These are phyloP conservation scores for Aspergillus wentii DNA, from an alignment of 495 filamentous ascomycete species.

Conservation along the genomic window DNA sequence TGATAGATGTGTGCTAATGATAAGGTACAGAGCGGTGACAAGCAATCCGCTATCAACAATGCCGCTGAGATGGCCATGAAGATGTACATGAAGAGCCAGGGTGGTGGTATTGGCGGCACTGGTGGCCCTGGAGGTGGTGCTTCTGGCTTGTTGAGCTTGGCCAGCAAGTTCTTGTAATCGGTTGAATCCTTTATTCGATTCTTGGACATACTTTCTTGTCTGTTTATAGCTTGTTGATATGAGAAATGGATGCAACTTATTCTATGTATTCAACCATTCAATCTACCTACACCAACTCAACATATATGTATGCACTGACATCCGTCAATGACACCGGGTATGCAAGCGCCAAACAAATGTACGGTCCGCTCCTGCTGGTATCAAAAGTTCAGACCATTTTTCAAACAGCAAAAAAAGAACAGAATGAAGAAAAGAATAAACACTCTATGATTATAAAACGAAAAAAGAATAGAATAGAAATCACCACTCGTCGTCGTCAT, in stretches of 20 bases:
- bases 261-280: too few species aligned
- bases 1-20: constrained; percentile 12
- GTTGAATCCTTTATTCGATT: too few species aligned
- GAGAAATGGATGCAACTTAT: too few species aligned
- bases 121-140: constrained; percentile 42
- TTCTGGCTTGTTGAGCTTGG: constrained; percentile 50
- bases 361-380: constrained; percentile 5
- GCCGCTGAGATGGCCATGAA: constrained; percentile 65
- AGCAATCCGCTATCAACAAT: constrained; percentile 55
- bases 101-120: constrained; percentile 42
- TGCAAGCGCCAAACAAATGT: constrained; percentile 7
- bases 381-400: constrained; percentile 1
- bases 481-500: constrained; percentile 69
- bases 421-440: constrained; percentile 5
- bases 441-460: too few species aligned
- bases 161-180: constrained; percentile 47
- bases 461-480: constrained; percentile 10
- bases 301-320: too few species aligned
- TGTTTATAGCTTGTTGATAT: too few species aligned
- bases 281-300: too few species aligned
- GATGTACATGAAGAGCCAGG: constrained; percentile 60
- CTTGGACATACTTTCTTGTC: too few species aligned
- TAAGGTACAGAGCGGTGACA: constrained; percentile 38
- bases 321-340: too few species aligned
- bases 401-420: constrained; percentile 4